Evolutionary conservation across 176 grass and related monocot species (phyloP).

Genomic region (Triticum turgidum): DNA sequence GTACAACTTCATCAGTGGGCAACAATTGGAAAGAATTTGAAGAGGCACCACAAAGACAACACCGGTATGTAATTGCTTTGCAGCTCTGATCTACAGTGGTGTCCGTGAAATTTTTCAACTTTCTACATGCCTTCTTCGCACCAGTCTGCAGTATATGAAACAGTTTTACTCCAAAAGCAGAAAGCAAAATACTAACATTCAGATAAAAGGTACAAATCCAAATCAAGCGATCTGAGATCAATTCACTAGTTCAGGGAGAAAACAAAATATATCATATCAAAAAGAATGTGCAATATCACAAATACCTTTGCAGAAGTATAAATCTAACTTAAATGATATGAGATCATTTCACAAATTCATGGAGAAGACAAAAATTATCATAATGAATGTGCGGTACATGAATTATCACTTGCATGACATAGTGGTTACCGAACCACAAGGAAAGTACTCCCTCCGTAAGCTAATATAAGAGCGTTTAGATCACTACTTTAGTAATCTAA

Average conservation of each 20-base stretch:
- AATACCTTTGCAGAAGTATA: neutral
- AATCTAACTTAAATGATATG: neutral
- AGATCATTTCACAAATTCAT: neutral
- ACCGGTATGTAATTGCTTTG: conserved; percentile 45
- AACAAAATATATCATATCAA: neutral
- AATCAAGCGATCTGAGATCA: neutral
- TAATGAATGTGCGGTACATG: neutral
- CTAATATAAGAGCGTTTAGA: too few species aligned
- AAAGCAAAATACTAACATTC: neutral
- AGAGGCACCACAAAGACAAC: conserved; percentile 65
- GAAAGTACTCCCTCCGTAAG: neutral
- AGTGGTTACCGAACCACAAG: neutral
- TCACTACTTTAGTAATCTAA: too few species aligned
- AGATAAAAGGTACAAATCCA: neutral
- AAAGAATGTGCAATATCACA: neutral
- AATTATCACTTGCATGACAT: neutral
- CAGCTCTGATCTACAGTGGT: conserved; percentile 51
- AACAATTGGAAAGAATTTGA: conserved; percentile 62
- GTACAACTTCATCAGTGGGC: conserved; percentile 39
- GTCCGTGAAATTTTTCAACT: conserved; percentile 55
- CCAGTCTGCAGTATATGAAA: conserved; percentile 55
- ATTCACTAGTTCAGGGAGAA: neutral
- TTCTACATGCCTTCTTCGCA: conserved; percentile 64
- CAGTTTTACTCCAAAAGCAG: conserved; percentile 8
- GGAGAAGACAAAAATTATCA: neutral